Evolutionary conservation across 768 basidiomycete genomes (phyloP), one percentile per base, ranked within the genome.

Genomic region (Collybia sordida): DNA sequence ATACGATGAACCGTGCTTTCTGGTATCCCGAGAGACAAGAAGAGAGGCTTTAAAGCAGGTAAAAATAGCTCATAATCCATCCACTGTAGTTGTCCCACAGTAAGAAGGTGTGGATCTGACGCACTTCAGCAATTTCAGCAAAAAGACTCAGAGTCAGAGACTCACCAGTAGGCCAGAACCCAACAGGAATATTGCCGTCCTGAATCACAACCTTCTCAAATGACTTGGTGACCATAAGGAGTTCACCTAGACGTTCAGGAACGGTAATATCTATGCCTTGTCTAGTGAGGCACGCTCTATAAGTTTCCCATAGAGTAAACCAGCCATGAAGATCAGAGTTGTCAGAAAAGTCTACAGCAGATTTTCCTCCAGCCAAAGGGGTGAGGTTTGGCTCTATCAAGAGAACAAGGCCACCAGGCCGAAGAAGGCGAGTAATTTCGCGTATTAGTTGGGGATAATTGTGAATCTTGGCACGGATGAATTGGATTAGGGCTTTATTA

Each of bases 11-110:
- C 83, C 47, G 75, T 73, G 49, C 74, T 72, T 40, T 81, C 79
- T 21, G 77, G 68, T 45, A 85, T 66, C 5, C 79, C 82, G 41
- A 72, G 65, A 37, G 72, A 70, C 42, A 85, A 64, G 60, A 87
- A 78, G 35, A 85, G 70, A 12, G 83, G 83, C 46, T 77, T 79
- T 52, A 88, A 63, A 3, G 83, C 82, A 25, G 83, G 83, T 31
- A 88, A 69, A 53, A 87, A 73, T 19, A 80, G 72, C 55, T 88
- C 86, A 57, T 80, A 82, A 53, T 81, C 79, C 82, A 87, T 81
- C 86, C 86, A 88, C 35, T 85, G 83, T 18, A 88, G 66, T 57
- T 88, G 84, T 6, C 84, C 86, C 42, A 85, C 77, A 19, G 82
- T 85, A 28, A 87, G 73, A 28, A 78, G 71, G 45, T 77, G 67